Conservation (phyloP, 2,329 filamentous ascomycete genomes). For the Aureobasidium melanogenum region DNA sequence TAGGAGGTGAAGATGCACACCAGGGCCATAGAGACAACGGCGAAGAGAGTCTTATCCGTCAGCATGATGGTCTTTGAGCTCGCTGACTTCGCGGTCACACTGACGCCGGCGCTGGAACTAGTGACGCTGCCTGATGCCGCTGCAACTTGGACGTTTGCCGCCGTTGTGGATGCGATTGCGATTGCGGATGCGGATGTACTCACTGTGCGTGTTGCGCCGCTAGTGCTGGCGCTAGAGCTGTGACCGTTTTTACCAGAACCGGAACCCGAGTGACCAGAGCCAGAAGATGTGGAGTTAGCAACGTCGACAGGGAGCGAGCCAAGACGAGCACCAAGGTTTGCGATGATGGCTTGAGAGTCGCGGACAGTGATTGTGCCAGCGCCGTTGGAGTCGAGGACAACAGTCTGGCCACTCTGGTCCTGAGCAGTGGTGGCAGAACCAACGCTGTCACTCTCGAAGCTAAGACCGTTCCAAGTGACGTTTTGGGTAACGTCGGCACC, state of each 20-base stretch:
- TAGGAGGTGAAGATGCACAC: conserved; percentile 4
- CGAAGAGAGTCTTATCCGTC: conserved; percentile 1
- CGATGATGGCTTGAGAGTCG: conserved; percentile 40
- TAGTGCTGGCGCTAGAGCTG: background rate
- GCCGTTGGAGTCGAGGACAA: conserved; percentile 27
- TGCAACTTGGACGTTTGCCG: background rate
- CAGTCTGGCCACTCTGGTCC: conserved; percentile 24
- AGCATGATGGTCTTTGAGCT: background rate
- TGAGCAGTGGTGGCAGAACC: conserved; percentile 30
- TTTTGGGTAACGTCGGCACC: conserved; percentile 36
- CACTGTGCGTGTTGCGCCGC: background rate
- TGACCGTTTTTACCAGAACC: no score
- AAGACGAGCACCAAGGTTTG: conserved; percentile 34
- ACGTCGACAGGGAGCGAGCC: conserved; percentile 16
- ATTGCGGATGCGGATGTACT: background rate
- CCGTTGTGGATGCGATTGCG: background rate
- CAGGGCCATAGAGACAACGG: background rate
- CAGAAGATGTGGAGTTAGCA: background rate
- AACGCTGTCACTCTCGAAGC: conserved; percentile 32
- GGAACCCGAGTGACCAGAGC: background rate
- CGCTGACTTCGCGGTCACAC: background rate
- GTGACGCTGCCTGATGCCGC: background rate
- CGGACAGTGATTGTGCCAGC: conserved; percentile 29
- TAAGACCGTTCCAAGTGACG: conserved; percentile 41
- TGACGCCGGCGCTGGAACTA: background rate